Evolutionary conservation across 1,284 basidiomycete genomes (phyloP).

Genomic region (Kalmanozyma brasiliensis): DNA sequence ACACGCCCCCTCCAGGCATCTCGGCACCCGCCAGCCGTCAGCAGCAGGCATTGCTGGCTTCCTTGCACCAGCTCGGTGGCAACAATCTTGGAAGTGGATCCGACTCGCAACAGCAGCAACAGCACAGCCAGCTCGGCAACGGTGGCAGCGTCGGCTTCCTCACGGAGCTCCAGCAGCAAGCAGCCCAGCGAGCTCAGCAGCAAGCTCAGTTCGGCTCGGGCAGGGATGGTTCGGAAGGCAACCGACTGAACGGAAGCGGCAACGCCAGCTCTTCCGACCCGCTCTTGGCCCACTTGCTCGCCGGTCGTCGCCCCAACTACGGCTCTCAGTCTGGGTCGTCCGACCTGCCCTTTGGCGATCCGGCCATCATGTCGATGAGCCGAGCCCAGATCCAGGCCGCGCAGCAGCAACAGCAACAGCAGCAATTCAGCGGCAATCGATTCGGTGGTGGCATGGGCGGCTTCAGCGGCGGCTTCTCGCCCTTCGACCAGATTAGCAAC

Average conservation of each 20-base stretch:
- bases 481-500: constrained; percentile 39
- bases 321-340: constrained; percentile 21
- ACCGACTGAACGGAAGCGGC: constrained; percentile 27
- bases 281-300: constrained; percentile 63
- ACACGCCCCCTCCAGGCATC: constrained; percentile 45
- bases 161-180: constrained; percentile 49
- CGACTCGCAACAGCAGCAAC: constrained; percentile 28
- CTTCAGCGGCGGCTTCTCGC: constrained; percentile 35
- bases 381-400: constrained; percentile 51
- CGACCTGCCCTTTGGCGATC: constrained; percentile 52
- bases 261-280: constrained; percentile 50
- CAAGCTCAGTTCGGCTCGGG: constrained; percentile 32
- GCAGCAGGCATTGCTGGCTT: constrained; percentile 52
- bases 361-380: constrained; percentile 60
- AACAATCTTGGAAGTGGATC: constrained; percentile 10
- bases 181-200: constrained; percentile 43
- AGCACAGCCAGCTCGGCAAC: constrained; percentile 22
- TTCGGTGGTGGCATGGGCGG: constrained; percentile 33
- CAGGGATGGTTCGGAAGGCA: constrained; percentile 20
- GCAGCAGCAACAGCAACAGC: constrained; percentile 53
- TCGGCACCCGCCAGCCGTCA: constrained; percentile 41
- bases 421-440: constrained; percentile 42
- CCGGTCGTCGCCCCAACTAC: constrained; percentile 34
- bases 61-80: constrained; percentile 42
- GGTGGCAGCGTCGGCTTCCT: constrained; percentile 39